Conservation (phyloP, 176 grass and related monocot species). For the Elymus sibiricus region DNA sequence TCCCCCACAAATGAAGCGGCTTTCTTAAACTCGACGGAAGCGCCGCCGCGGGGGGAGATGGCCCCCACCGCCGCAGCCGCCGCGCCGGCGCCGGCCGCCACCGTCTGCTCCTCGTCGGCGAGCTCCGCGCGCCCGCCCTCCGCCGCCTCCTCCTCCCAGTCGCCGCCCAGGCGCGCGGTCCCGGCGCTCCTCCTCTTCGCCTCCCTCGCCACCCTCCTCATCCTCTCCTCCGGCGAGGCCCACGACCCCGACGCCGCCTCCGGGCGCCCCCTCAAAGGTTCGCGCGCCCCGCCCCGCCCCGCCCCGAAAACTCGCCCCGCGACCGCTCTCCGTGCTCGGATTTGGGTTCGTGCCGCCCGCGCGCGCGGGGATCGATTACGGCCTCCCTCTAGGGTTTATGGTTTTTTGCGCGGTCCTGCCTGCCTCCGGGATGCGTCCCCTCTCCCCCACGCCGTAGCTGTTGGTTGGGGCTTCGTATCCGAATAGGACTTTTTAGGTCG, state of each 20-base stretch:
- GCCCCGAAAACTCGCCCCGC: background rate
- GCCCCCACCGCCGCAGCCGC: background rate
- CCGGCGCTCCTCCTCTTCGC: constrained; percentile 45
- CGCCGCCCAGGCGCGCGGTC: constrained; percentile 13
- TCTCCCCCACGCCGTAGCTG: background rate
- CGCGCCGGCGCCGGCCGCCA: constrained; percentile 16
- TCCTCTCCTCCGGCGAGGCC: constrained; percentile 37
- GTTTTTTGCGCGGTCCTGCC: constrained; percentile 1
- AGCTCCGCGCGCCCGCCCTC: background rate
- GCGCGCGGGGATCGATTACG: constrained; percentile 2
- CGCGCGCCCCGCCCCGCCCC: background rate
- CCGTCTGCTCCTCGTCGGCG: background rate
- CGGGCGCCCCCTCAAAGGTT: constrained; percentile 31
- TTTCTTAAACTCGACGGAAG: constrained; percentile 7
- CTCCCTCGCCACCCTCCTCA: constrained; percentile 41
- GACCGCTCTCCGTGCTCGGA: background rate
- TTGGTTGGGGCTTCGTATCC: background rate
- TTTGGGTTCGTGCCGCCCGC: background rate
- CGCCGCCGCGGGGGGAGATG: constrained; percentile 34
- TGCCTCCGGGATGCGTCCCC: too few relatives aligned
- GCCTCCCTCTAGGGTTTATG: constrained; percentile 35
- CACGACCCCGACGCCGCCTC: background rate
- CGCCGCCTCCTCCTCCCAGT: background rate
- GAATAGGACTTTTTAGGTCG: background rate
- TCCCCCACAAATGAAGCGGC: background rate